These are phyloP conservation scores for Artemisia princeps DNA, from an alignment of 140 eudicot genomes.

Conservation along the genomic window DNA sequence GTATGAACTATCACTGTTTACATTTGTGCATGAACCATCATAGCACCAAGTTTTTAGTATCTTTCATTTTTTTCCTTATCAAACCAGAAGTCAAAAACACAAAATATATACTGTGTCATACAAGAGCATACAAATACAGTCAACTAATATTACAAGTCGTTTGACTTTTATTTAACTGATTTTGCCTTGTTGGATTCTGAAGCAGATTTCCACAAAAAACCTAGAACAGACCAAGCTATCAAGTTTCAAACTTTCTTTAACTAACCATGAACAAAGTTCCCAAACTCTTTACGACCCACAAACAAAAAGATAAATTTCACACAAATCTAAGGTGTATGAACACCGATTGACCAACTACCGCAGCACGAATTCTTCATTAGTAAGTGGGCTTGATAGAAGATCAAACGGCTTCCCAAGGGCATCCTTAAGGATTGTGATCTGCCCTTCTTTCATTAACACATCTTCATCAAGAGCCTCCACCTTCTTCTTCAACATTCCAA, in stretches of 20 bases:
- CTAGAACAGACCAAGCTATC: background rate
- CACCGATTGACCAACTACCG: constrained; percentile 11
- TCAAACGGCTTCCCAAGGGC: constrained; percentile 67
- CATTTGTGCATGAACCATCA: background rate
- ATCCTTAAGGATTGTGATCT: constrained; percentile 76
- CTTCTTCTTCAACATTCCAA: constrained; percentile 60
- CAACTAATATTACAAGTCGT: too few species aligned
- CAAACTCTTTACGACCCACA: constrained; percentile 19
- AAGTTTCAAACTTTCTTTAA: constrained; percentile 14
- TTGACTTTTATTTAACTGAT: too few species aligned
- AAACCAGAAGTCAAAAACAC: too few species aligned
- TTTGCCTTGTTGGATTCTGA: too few species aligned
- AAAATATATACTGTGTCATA: too few species aligned
- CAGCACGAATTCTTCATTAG: constrained; percentile 36
- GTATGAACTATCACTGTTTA: background rate
- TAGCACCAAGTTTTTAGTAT: too few species aligned
- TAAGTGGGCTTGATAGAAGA: constrained; percentile 55
- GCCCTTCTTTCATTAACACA: constrained; percentile 83
- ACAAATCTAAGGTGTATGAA: constrained; percentile 21
- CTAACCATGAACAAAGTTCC: background rate
- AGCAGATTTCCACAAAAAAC: too few species aligned
- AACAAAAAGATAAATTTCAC: constrained; percentile 4
- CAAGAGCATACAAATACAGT: too few species aligned
- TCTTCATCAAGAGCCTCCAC: constrained; percentile 83
- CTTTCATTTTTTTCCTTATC: too few species aligned